These are phyloP conservation scores for Nakazawaea pomicola DNA, from an alignment of 805 yeast species.

Conservation along the genomic window DNA sequence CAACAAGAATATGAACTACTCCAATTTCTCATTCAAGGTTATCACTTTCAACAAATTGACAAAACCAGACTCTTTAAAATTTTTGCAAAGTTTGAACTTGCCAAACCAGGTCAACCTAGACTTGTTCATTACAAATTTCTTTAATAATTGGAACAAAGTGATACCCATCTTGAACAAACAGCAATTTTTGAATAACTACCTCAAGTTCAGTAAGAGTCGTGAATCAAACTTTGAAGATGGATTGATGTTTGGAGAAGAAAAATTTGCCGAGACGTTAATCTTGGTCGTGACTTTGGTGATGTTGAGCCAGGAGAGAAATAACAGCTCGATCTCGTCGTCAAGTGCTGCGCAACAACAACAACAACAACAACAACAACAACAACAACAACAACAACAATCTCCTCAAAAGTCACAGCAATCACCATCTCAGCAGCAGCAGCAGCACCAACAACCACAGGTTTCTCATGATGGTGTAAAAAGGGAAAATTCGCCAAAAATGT, in stretches of 20 bases:
- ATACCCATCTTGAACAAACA: conserved; percentile 68
- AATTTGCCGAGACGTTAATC: conserved; percentile 50
- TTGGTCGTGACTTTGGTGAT: conserved; percentile 48
- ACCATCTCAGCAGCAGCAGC: no score
- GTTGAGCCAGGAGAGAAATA: conserved; percentile 31
- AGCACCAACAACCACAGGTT: no score
- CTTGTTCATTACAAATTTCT: conserved; percentile 59
- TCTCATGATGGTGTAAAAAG: conserved; percentile 6
- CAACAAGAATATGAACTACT: conserved; percentile 25
- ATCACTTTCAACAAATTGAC: conserved; percentile 34
- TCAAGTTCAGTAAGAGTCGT: conserved; percentile 38
- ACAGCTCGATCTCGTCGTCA: conserved; percentile 10
- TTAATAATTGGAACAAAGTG: conserved; percentile 71
- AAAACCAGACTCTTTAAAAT: conserved; percentile 37
- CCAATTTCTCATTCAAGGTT: conserved; percentile 27
- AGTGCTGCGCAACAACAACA: background rate
- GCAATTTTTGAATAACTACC: conserved; percentile 60
- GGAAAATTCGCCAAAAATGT: conserved; percentile 13
- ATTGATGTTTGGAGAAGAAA: conserved; percentile 39
- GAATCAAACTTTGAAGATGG: conserved; percentile 39
- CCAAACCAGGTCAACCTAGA: conserved; percentile 61
- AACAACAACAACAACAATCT: no score
- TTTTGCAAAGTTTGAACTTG: conserved; percentile 37
- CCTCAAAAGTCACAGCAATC: background rate
- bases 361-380: background rate